Evolutionary conservation across 495 filamentous ascomycete species (phyloP), one percentile per base, ranked within the genome.

Genomic region (Penicilliopsis zonata): DNA sequence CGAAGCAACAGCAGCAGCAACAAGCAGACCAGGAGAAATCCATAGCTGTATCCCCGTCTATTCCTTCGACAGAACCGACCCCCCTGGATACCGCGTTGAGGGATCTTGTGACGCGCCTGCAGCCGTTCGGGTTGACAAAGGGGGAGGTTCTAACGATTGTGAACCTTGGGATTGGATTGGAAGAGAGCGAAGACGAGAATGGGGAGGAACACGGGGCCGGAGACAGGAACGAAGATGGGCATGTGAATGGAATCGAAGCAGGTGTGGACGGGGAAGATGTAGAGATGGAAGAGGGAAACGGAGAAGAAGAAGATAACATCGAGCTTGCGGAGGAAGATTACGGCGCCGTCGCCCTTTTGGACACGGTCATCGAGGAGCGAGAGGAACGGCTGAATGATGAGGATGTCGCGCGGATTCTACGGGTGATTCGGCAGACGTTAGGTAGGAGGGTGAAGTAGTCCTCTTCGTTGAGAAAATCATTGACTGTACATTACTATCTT

Each of bases 71-170:
- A 9, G 33, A 35, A 32, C 33, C 38, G 9, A 61, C 54, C 9
- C 48, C 58, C 2, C 49, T 63, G 35, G 59, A 64, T 25, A 34
- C 36, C 17, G 59, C 57, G 10, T 41, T 62, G 9, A 48, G 52
- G 10, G 53, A 52, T 2, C 52, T 76, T 4, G 43, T 72, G 5
- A 40, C 43, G 2, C 35, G 43, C 9, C 38, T 75, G 7, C 49
- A 57, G 28, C 59, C 63, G 0, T 74, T 57, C 35, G 53, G 57
- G n/a, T 47, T 77, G 22, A 71, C 67, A 14, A 80, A 81, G 52
- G 63, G 65, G 0, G 76, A 81, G 49, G 51, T 76, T 8, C 45
- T 81, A 5, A 78, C 75, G 71, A 72, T 80, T 21, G 38, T 78
- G 4, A 80, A 81, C 41, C 44, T 77, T 25, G 62, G 62, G 0